Evolutionary conservation across 345 rosid genomes (phyloP), one percentile per base, ranked within the genome.

Genomic region (Noccaea bulbosa): DNA sequence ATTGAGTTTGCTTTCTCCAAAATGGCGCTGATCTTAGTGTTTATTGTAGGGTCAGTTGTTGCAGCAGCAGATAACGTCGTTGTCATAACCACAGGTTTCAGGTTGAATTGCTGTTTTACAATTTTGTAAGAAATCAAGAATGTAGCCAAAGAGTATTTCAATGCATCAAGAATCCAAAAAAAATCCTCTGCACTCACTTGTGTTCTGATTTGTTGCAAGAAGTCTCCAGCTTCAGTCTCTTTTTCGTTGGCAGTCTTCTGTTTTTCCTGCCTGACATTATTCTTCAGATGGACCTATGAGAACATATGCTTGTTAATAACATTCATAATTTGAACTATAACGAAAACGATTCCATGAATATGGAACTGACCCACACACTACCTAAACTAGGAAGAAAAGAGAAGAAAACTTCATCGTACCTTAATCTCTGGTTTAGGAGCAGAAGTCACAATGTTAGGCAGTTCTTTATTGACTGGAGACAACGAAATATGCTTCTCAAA

Each of bases 1-100:
- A 94, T 91, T n/a, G 97, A 93, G 78, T 78, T 85, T 60, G 99
- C 99, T 82, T 94, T 94, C 86, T 89, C 83, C 80, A 94, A 66
- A 66, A 94, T 91, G 34, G 90, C 96, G 6, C 85, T 82, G 73
- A 91, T 90, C 72, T 86, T 85, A 70, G 76, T 78, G 70, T 80
- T 90, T 43, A 87, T 65, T 11, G 75, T 24, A 20, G 81, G 73
- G n/a, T 79, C 85, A 41, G 88, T 49, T 43, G 81, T 33, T 53
- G 75, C 33, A 24, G 77, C 30, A 33, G 89, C 80, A 70, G 81
- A 81, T 17, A 65, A 69, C 24, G 88, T 80, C 66, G 76, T 83
- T 35, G 72, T 73, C 67, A 85, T 55, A 17, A 56, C 83, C 2
- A 88, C 83, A 47, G 80, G 89, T 62, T 92, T 80, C 70, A 94